A percentile compares a stretch with the other conserved stretches of the same genome.
Evolutionary conservation across 805 yeast species (phyloP).

Genomic region (Saccharomycopsis oosterbeekiorum): DNA sequence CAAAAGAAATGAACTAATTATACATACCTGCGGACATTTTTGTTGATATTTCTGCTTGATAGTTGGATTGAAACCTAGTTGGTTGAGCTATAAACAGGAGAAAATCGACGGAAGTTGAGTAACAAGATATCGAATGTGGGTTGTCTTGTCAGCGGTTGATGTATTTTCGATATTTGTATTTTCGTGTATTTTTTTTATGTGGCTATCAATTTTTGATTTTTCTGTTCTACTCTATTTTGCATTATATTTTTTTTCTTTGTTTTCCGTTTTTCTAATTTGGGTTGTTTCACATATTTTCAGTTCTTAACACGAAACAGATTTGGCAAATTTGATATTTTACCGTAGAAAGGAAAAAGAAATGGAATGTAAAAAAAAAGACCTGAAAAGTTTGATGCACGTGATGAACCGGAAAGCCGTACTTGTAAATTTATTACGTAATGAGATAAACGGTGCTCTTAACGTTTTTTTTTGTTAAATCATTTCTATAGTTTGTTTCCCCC

Average conservation of each 20-base stretch:
- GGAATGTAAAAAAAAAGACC: not conserved
- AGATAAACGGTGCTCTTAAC: too few relatives aligned
- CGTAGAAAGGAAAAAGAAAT: not conserved
- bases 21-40: not conserved
- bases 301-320: conserved; percentile 2
- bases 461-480: too few relatives aligned
- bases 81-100: too few relatives aligned
- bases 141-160: not conserved
- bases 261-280: not conserved
- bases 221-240: not conserved
- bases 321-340: not conserved
- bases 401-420: too few relatives aligned
- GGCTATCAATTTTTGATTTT: not conserved
- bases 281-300: not conserved
- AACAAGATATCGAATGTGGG: not conserved
- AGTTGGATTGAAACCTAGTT: not conserved
- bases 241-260: not conserved
- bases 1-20: too few relatives aligned
- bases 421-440: too few relatives aligned
- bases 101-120: too few relatives aligned
- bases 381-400: not conserved
- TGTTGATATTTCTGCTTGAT: too few relatives aligned
- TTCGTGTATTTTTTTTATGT: conserved; percentile 11
- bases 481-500: too few relatives aligned
- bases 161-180: not conserved